Base-by-base conservation (phyloP, 2,329 filamentous ascomycete genomes). In the Ophiocordyceps camponoti-rufipedis region DNA sequence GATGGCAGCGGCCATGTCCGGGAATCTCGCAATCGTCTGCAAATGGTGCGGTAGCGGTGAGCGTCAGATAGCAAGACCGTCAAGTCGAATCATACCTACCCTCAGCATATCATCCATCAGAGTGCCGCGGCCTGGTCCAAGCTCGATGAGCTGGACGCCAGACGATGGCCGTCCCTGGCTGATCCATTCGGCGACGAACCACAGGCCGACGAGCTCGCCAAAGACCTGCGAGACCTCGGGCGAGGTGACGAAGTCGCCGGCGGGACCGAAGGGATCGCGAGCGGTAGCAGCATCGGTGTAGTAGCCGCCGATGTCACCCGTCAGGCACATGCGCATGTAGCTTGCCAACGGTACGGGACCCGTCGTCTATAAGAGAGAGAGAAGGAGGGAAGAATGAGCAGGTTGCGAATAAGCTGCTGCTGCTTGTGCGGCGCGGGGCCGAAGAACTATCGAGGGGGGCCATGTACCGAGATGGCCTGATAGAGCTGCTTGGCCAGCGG, bases 261-360 rank as follows among this genome's bases (percentile, higher is more conserved):
- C 84, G 46, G 75, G 69, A n/a, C 91, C 91, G 55, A 98, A 98
- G 51, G 89, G 88, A 57, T 95, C 88, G 42, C 80, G 75, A 18
- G 74, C 79, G 48, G 76, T 71, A 41, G 80, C 72, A 23, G 78
- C 75, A 5, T 81, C 76, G 1, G 87, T 96, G 64, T 98, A 98
- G 67, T 98, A 98, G 45, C 91, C 91, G 48, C 86, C 87, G 38
- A 86, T 66, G 49, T 91, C 85, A 11, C 85, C 84, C 1, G 91
- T 98, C 51, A 98, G 75, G 61, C 89, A 95, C 80, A 96, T 94
- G 59, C 91, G 88, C 91, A 98, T 98, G 62, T 88, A 98, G 45
- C 86, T 82, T 5, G 91, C 88, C 49, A 98, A 75, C 1, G 91
- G 85, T 28, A 96, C 79, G 4, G 91, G 89, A 0, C 91, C 91